Evolutionary conservation across 2,329 filamentous ascomycete species (phyloP), one percentile per base, ranked within the genome.

Genomic region (Penicillium sp.): DNA sequence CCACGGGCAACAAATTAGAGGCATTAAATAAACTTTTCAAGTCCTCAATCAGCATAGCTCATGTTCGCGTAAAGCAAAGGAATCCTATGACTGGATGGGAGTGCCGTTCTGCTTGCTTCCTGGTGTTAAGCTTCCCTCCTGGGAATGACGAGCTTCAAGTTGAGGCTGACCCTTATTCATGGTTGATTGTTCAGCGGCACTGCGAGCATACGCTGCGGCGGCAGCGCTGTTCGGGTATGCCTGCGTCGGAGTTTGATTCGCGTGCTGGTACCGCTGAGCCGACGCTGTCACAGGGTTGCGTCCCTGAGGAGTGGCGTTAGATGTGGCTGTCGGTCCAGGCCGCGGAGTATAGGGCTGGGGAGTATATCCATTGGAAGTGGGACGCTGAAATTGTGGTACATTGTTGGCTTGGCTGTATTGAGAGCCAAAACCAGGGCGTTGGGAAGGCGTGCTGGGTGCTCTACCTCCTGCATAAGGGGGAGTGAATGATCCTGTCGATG

Each of bases 301-400:
- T 29, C 64, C 56, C 33, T 74, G 73, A 24, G 75, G 68, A 2
- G 72, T 71, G 42, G 58, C 64, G 51, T 71, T 72, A 54, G 72
- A 72, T 50, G 63, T 58, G 29, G 64, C 61, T 43, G 71, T 64
- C 35, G 74, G 73, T n/a, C 65, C 69, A 37, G 72, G 65, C n/a
- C 73, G 67, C 19, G 71, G 69, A 16, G 69, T 70, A 55, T 74
- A 75, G 33, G 69, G 67, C 51, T 74, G 72, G 29, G 71, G 69
- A 45, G 60, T 63, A 49, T 68, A 74, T 47, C 75, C 74, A 50
- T 78, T 79, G 49, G 70, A 69, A 14, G 62, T 59, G 19, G 74
- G 65, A 16, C 78, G 73, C 61, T 78, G 76, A 57, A 75, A 76
- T 57, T 75, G 76, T 44, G 70, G 71, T n/a, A 71, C 68, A 47